Evolutionary conservation across 371 early-diverging fungal species (phyloP), one percentile per base, ranked within the genome.

Genomic region (Batrachochytrium dendrobatidis): DNA sequence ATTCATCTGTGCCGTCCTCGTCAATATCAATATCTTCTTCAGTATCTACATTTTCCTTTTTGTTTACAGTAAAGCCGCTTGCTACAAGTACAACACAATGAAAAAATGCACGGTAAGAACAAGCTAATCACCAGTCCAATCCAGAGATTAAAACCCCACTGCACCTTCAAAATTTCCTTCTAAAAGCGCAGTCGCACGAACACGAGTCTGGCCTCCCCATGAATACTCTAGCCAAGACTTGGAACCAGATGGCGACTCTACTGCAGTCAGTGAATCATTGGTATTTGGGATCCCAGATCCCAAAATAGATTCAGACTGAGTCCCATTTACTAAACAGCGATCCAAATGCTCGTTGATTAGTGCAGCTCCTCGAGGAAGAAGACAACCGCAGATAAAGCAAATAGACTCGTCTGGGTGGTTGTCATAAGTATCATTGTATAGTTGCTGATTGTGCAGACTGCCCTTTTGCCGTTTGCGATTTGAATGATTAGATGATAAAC

Each of bases 181-280:
- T 65, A 91, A 76, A 74, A 92, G 72, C 0, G 92, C 83, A 0
- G 90, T 85, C 0, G 86, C 88, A 20, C 93, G 79, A 5, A 92
- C 82, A 3, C 93, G 77, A 5, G 80, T 83, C 64, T 90, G 86
- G 0, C 93, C 93, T 0, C 86, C 89, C 90, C 90, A 91, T 45
- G 83, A 83, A 51, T 92, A 92, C 59, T 86, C 86, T 34, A 85
- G 86, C 76, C 86, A 86, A 22, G 46, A 26, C 46, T 45, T 5
- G 7, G 46, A 3, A 26, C 24, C 46, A 26, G 46, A 3, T 45
- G 24, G 46, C 39, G 46, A 45, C 46, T 20, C 12, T 20, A 26
- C 12, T 12, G 46, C 5, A 12, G 46, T 26, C 24, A 12, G 46
- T 5, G 46, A 45, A 45, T 24, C 5, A 46, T 57, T n/a, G 54